Evolutionary conservation across 2,329 filamentous ascomycete genomes (phyloP).

Genomic region (Aspergillus calidoustus): DNA sequence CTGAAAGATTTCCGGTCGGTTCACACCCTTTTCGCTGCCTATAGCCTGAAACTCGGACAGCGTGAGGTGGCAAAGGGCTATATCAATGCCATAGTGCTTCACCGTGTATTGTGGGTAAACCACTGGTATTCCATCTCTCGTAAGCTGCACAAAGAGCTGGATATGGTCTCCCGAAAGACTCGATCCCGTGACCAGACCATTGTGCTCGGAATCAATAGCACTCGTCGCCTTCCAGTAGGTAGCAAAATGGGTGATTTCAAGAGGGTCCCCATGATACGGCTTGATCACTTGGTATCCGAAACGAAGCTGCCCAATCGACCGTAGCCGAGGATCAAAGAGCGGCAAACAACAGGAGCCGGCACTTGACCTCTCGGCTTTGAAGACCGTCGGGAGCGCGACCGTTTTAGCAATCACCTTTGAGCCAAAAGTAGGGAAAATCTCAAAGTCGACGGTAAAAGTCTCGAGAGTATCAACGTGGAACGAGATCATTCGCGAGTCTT

Average conservation of each 20-base stretch:
- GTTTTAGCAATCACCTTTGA: conserved; percentile 97
- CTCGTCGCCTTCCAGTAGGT: conserved; percentile 99
- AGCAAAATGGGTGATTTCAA: conserved; percentile 97
- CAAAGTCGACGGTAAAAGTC: conserved; percentile 92
- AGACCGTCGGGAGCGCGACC: conserved; percentile 85
- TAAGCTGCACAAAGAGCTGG: conserved; percentile 88
- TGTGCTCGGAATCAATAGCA: conserved; percentile 83
- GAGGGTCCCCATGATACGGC: conserved; percentile 85
- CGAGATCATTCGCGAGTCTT: conserved; percentile 89
- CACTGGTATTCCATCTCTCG: conserved; percentile 82
- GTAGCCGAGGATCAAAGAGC: conserved; percentile 86
- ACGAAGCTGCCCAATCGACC: conserved; percentile 89
- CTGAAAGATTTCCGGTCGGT: conserved; percentile 32
- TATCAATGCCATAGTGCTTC: conserved; percentile 73
- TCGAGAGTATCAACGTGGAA: conserved; percentile 96
- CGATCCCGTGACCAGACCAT: conserved; percentile 88
- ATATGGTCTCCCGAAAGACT: conserved; percentile 96
- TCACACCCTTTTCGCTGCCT: conserved; percentile 43
- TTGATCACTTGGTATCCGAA: conserved; percentile 97
- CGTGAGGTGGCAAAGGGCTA: conserved; percentile 79
- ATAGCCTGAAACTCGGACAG: conserved; percentile 60
- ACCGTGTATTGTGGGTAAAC: conserved; percentile 87
- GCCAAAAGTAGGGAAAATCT: conserved; percentile 96
- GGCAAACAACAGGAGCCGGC: conserved; percentile 83
- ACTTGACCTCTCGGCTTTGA: conserved; percentile 74